Evolutionary conservation across 768 basidiomycete genomes (phyloP).

Genomic region (Termitomyces sp.): DNA sequence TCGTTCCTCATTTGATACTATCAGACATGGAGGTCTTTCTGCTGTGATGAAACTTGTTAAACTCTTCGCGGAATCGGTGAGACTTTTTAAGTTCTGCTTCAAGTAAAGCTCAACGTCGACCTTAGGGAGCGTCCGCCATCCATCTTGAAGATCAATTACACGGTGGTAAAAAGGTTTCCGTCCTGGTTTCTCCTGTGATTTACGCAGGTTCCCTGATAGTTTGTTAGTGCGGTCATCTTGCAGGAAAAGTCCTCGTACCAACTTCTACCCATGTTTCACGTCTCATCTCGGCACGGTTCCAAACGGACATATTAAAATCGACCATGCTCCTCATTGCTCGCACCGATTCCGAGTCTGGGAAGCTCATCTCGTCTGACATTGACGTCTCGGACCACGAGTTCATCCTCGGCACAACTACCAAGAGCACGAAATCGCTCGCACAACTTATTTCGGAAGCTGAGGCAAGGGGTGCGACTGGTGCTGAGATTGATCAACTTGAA

Average conservation of each 20-base stretch:
- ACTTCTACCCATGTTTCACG: slow-evolving; percentile 84
- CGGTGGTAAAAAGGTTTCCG: slow-evolving; percentile 81
- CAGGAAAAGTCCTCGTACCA: slow-evolving; percentile 91
- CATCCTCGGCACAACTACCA: slow-evolving; percentile 59
- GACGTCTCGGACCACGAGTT: slow-evolving; percentile 82
- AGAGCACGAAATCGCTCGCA: slow-evolving; percentile 52
- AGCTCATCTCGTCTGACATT: slow-evolving; percentile 79
- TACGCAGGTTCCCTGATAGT: neutral
- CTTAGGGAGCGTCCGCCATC: slow-evolving; percentile 80
- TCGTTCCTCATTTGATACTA: slow-evolving; percentile 8
- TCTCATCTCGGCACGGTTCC: slow-evolving; percentile 82
- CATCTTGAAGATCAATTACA: slow-evolving; percentile 95
- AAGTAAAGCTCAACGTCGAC: neutral
- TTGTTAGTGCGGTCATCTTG: slow-evolving; percentile 76
- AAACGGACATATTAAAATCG: slow-evolving; percentile 85
- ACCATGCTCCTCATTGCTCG: slow-evolving; percentile 89
- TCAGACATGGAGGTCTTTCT: slow-evolving; percentile 88
- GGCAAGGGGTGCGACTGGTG: slow-evolving; percentile 55
- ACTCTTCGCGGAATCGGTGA: slow-evolving; percentile 88
- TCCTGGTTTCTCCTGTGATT: neutral
- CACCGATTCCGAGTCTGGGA: slow-evolving; percentile 87
- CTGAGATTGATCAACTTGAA: slow-evolving; percentile 73
- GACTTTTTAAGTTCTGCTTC: neutral
- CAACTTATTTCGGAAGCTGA: slow-evolving; percentile 71
- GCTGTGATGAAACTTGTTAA: slow-evolving; percentile 94